Evolutionary conservation across 371 early-diverging fungal species (phyloP), one percentile per base, ranked within the genome.

Genomic region (Dichotomocladium elegans): DNA sequence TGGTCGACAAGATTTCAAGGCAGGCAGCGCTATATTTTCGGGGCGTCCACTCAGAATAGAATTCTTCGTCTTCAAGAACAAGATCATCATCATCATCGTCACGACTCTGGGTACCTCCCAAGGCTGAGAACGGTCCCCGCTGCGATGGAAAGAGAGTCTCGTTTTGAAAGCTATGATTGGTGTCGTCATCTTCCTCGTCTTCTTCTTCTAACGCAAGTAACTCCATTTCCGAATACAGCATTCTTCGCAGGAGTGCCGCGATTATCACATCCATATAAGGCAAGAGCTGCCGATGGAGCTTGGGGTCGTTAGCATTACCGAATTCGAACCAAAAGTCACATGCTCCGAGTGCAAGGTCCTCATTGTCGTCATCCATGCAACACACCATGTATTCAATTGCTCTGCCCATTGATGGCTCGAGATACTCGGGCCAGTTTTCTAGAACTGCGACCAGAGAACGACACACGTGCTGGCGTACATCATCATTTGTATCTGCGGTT

Each of bases 241-340:
- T 92, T 22, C 91, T 81, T 43, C 84, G 82, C 30, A 98, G 74
- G 47, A 98, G 78, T 7, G 89, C 83, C 15, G 94, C 93, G 15
- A 97, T 75, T 29, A 96, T 74, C 28, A 77, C 68, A 33, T 79
- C 78, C 33, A 96, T 56, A 64, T 81, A 83, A 3, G 92, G 92
- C 37, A 80, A 77, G 48, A 98, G 66, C 51, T 85, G 72, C 37
- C 83, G 85, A 40, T 69, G 72, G n/a, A 89, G 83, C 52, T 22
- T 19, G 82, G 84, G 25, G 10, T 44, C 37, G 61, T 92, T 92
- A 29, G 89, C 87, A n/a, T n/a, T n/a, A n/a, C n/a, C n/a, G 70
- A 94, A 89, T 24, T 89, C 86, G 19, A 92, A 65, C 96, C 96
- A 98, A 68, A 98, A 96, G 72, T 98, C 98, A 70, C 93, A 91